These are phyloP conservation scores for Blastobotrys elegans DNA, from an alignment of 1,139 yeast genomes.

Conservation along the genomic window DNA sequence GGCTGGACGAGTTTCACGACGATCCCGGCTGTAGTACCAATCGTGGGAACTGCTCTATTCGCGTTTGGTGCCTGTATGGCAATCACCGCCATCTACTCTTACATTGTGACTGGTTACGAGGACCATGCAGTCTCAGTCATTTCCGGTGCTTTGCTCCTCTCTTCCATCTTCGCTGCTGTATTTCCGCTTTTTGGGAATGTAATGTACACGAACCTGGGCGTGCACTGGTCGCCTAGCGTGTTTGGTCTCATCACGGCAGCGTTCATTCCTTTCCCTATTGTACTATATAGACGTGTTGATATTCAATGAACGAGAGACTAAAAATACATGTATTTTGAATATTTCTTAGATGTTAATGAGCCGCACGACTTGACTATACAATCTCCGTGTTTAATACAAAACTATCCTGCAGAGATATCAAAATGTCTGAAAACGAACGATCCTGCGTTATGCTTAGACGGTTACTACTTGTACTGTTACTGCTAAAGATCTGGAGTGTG, in stretches of 20 bases:
- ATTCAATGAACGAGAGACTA: too few relatives aligned
- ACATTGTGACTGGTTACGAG: slow-evolving; percentile 50
- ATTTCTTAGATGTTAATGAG: too few relatives aligned
- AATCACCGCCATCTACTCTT: slow-evolving; percentile 44
- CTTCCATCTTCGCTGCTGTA: slow-evolving; percentile 56
- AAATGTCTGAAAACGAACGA: slow-evolving; percentile 1
- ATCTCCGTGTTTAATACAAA: not conserved
- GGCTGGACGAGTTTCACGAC: slow-evolving; percentile 63
- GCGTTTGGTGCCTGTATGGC: slow-evolving; percentile 53
- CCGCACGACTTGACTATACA: too few relatives aligned
- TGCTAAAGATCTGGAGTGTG: too few relatives aligned
- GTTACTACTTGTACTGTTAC: too few relatives aligned
- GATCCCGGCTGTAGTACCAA: slow-evolving; percentile 79
- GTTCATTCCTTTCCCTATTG: slow-evolving; percentile 20
- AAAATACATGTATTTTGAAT: too few relatives aligned
- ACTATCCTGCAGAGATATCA: slow-evolving; percentile 1
- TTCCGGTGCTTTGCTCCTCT: slow-evolving; percentile 59
- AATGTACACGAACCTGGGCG: slow-evolving; percentile 47
- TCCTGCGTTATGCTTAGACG: too few relatives aligned
- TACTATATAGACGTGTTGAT: too few relatives aligned
- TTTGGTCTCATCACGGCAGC: slow-evolving; percentile 35
- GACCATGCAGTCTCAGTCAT: slow-evolving; percentile 58
- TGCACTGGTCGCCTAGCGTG: slow-evolving; percentile 54
- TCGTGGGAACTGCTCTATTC: slow-evolving; percentile 55
- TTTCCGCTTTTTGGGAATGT: slow-evolving; percentile 58